These are phyloP conservation scores for Tirmania nivea DNA, from an alignment of 495 filamentous ascomycete genomes.

Conservation along the genomic window DNA sequence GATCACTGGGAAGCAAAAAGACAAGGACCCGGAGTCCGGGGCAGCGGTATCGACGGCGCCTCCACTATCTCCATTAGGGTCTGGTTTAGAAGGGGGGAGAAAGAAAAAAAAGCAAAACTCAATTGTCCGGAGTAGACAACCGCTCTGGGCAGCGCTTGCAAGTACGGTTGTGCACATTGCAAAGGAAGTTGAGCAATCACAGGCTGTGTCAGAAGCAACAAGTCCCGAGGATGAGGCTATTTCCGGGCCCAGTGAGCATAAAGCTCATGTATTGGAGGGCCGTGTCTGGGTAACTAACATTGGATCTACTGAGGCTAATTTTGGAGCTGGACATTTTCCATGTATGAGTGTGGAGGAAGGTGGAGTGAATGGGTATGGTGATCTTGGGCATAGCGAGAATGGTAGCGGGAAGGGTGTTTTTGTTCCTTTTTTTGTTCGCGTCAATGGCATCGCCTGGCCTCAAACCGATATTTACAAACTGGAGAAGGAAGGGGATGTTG, in stretches of 20 bases:
- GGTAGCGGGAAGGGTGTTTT: constrained; percentile 8
- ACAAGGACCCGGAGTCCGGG: constrained; percentile 19
- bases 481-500: constrained; percentile 4
- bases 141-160: constrained; percentile 20
- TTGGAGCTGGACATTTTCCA: constrained; percentile 12
- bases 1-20: constrained; percentile 16
- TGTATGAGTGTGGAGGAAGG: constrained; percentile 4
- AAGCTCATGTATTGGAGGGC: constrained; percentile 1
- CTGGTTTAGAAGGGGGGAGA: constrained; percentile 9
- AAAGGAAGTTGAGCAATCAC: constrained; percentile 18
- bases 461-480: constrained; percentile 13
- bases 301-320: constrained; percentile 16
- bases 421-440: constrained; percentile 17
- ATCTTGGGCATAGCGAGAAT: background rate
- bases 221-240: constrained; percentile 2
- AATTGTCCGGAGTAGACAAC: constrained; percentile 17
- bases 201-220: constrained; percentile 15
- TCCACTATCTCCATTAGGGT: background rate
- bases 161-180: constrained; percentile 19
- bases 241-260: background rate
- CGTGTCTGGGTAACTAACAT: constrained; percentile 20
- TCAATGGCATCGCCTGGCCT: constrained; percentile 20
- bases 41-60: constrained; percentile 7
- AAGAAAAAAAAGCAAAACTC: constrained; percentile 20
- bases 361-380: background rate